A percentile compares a stretch with the other conserved stretches of the same genome.
phyloP scores from a whole-genome alignment of 345 rosid species.

The Corymbia maculata region DNA sequence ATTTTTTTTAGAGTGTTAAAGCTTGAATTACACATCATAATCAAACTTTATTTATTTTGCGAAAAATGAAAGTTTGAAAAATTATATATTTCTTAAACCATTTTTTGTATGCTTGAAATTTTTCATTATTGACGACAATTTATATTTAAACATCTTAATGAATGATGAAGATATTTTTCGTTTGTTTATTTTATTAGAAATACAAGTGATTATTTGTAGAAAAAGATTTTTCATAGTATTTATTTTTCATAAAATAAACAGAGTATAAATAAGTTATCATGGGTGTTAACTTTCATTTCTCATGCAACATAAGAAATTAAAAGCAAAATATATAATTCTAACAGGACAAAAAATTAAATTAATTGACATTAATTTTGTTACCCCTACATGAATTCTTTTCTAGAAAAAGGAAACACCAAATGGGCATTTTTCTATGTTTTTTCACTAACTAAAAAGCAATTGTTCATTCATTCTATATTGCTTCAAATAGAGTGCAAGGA shows the following conservation, averaged over 20 bases:
- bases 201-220: too few species aligned
- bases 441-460: background rate
- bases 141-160: too few species aligned
- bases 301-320: background rate
- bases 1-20: background rate
- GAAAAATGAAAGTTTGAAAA: too few species aligned
- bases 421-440: background rate
- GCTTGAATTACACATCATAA: background rate
- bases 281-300: background rate
- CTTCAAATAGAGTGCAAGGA: background rate
- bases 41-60: too few species aligned
- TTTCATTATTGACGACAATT: too few species aligned
- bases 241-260: too few species aligned
- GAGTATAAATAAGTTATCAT: background rate
- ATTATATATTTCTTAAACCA: too few species aligned
- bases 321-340: background rate
- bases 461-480: background rate
- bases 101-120: too few species aligned
- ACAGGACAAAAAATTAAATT: background rate
- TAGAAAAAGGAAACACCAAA: background rate
- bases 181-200: too few species aligned
- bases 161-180: too few species aligned
- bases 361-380: background rate
- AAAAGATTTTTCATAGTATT: too few species aligned
- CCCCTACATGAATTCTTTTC: background rate